Evolutionary conservation across 1,284 basidiomycete genomes (phyloP), one percentile per base, ranked within the genome.

Genomic region (Boletus sp.): DNA sequence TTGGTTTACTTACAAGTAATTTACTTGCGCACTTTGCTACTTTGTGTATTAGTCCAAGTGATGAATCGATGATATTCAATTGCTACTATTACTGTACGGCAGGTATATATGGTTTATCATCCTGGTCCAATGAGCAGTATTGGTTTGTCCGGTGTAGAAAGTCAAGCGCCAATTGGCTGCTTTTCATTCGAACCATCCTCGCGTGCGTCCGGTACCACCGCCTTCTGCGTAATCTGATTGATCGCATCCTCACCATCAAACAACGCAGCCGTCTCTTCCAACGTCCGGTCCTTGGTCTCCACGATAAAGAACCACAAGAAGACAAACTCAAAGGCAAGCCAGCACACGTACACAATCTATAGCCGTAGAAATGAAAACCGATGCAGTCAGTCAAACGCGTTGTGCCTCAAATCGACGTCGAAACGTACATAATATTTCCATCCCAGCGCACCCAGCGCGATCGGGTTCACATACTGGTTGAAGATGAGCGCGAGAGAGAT

Each of bases 401-500:
- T 28, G n/a, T 11, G 13, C 25, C 10, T 40, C 21, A 23, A 8
- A 30, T 17, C 23, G 31, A 46, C 25, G 23, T 6, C 2, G 11
- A 23, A 27, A 73, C 78, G 47, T 65, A 81, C 78, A 67, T 84
- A 86, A 75, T 87, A 88, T 70, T 84, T 89, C 90, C 90, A 93
- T 50, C 72, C 76, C 57, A 90, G 74, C 30, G 75, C 72, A 7
- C 72, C 74, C 57, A 88, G 80, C 5, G 89, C 90, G 67, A 93
- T 82, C n/a, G 91, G 91, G 77, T 93, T 93, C 71, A 89, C 85
- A 67, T 90, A 93, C 76, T 92, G 89, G 74, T 92, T 93, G 79
- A 91, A 90, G 63, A 88, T 86, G 64, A 89, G 83, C 1, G 89
- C 84, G 25, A 86, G 66, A 25, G 86, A 87, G 66, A 89, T 82